Evolutionary conservation across 1,284 basidiomycete genomes (phyloP), one percentile per base, ranked within the genome.

Genomic region (Sporisorium exsertum): DNA sequence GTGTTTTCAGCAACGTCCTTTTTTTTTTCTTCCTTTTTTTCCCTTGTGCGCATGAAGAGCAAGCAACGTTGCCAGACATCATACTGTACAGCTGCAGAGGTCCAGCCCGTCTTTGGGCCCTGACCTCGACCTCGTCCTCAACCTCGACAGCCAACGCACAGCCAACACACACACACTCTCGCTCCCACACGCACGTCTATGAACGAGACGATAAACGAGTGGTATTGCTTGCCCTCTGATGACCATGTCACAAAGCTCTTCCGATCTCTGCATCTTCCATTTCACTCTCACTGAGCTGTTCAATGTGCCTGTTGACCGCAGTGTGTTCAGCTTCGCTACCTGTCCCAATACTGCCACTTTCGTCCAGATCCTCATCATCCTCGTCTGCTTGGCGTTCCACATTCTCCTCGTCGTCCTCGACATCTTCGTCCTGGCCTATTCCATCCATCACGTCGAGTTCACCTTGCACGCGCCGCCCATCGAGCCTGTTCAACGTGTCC

Each of bases 361-460:
- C 54, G 42, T 61, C 64, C 20, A 58, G 26, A 8, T 53, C 70
- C 18, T 49, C 58, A 5, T 54, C 62, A 2, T 57, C 63, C 2
- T 56, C 57, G 4, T 37, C 59, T 49, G 32, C 46, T 13, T 49
- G 61, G 20, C n/a, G 22, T 5, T 61, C 58, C 9, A 50, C 64
- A 1, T 53, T 60, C 3, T 58, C 64, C n/a, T 61, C 60, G n/a
- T 65, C 66, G 7, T 60, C 65, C 15, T 61, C 72, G 2, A 43
- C 62, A 5, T 64, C 72, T 5, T 67, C 68, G 22, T 68, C 74
- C 27, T 64, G 67, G 3, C 55, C 64, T 2, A 54, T 64, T 4
- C 51, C 58, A 27, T 60, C 62, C 51, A 65, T 42, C 1, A 24
- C 58, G 6, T 54, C 55, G 9, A 32, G 42, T 40, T 59, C 65